Base-by-base conservation (phyloP, 2,329 filamentous ascomycete genomes). In the Fusarium abutilonis region DNA sequence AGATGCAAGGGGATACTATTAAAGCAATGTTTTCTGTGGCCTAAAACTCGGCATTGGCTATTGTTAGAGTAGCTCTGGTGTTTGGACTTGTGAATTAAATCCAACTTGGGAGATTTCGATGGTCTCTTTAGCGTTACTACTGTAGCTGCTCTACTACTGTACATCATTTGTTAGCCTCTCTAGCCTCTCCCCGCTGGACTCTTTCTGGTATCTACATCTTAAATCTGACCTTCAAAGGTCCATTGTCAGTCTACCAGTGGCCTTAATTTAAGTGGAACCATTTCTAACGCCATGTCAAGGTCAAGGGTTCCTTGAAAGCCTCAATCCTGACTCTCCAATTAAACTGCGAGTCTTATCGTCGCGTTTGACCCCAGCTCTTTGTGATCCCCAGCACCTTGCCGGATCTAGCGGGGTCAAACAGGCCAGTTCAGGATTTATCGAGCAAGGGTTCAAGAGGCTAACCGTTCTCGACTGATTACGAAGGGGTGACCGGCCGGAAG, bases 351-450 rank as follows among this genome's bases (percentile, higher is more conserved):
- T 38, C 31, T 52, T 56, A 49, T 48, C 45, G 44, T 53, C 54
- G 55, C 39, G 51, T 29, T 31, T 35, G 43, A 29, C 50, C 50
- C 50, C 47, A 56, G 60, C 41, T 56, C 38, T 42, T 45, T 58
- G 52, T 39, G 47, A 49, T 57, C 47, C 48, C 34, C 62, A 64
- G 54, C 56, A 64, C 35, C 51, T 67, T 64, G 21, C 65, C 65
- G 39, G 39, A 61, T 67, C 31, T 50, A 63, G 60, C 48, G 48
- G 47, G 35, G 52, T 60, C 66, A 66, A 56, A 62, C 61, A 56
- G 40, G 28, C 35, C 49, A 56, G 28, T 53, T 46, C 36, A 56
- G 48, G 56, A 56, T 53, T 59, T 39, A 13, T 28, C n/a, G 28
- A n/a, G 19, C 32, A 48, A 39, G 48, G 53, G 47, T 38, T 52